Evolutionary conservation across 345 rosid genomes (phyloP).

Genomic region (Acer saccharum): DNA sequence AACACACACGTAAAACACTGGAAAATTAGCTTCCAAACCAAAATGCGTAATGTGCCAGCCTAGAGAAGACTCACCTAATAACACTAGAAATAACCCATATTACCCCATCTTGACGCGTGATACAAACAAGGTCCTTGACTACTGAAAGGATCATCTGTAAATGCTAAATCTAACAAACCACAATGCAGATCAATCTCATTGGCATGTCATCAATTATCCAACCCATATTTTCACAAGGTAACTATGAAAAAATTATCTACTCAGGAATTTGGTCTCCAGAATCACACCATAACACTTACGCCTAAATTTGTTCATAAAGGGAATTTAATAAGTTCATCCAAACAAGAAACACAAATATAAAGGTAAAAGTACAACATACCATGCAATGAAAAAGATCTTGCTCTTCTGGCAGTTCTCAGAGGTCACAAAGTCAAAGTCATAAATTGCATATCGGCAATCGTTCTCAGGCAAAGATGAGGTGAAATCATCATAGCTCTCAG

Average conservation of each 20-base stretch:
- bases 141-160: not conserved
- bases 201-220: not conserved
- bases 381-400: conserved; percentile 70
- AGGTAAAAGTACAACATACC: conserved; percentile 30
- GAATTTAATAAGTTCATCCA: conserved; percentile 1
- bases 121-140: not conserved
- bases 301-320: not conserved
- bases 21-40: not conserved
- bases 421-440: conserved; percentile 65
- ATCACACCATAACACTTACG: not conserved
- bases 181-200: not conserved
- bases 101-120: not conserved
- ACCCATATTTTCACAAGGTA: not conserved
- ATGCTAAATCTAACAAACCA: not conserved
- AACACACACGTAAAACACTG: not conserved
- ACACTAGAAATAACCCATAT: too few species aligned
- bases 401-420: conserved; percentile 66
- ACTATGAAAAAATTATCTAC: not conserved
- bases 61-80: not conserved
- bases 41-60: not conserved
- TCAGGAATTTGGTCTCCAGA: not conserved
- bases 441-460: conserved; percentile 69
- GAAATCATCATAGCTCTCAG: conserved; percentile 59
- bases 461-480: conserved; percentile 59
- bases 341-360: not conserved